Evolutionary conservation across 2,329 filamentous ascomycete genomes (phyloP), one percentile per base, ranked within the genome.

Genomic region (Elsinoe ampelina): DNA sequence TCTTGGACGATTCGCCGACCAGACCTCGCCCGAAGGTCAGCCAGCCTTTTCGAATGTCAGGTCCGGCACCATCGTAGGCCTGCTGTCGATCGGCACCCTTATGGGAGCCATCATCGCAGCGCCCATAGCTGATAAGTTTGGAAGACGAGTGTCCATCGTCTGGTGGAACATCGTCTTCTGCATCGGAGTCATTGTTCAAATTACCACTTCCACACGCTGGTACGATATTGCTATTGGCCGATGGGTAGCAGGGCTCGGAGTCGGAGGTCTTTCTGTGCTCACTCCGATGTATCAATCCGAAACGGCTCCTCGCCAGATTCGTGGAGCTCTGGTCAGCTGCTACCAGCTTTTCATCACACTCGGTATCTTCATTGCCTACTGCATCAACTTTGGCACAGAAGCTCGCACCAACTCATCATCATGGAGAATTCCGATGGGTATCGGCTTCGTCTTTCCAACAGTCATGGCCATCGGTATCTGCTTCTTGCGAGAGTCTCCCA

Each of bases 301-400:
- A 39, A 54, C 56, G 19, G 57, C 39, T n/a, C 50, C 43, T 32
- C 19, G 54, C 3, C 54, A 56, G 17, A 56, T 58, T 13, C 30
- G 41, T 51, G 45, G 34, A 8, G 38, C 54, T 19, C 26, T 35
- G 8, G 17, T 48, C n/a, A 77, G 79, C 1, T 80, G 77, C 54
- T 87, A 86, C 68, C 84, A 87, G 72, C 76, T 87, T 2, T 80
- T 85, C 67, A 83, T 87, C 66, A 87, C 84, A 0, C 72, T 86
- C 26, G 84, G 84, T 48, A 86, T 87, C 66, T 82, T 75, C 55
- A 65, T 73, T 19, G 76, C 72, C 1, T 72, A 72, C 58, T 69
- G 70, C 63, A 74, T 77, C 68, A 84, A 86, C 67, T 85, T 73
- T 64, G 82, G 82, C 5, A 86, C 83, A 5, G 72, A 80, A 61